Conservation (phyloP, 192 early-diverging fungal species). For the Backusella liffmaniae region DNA sequence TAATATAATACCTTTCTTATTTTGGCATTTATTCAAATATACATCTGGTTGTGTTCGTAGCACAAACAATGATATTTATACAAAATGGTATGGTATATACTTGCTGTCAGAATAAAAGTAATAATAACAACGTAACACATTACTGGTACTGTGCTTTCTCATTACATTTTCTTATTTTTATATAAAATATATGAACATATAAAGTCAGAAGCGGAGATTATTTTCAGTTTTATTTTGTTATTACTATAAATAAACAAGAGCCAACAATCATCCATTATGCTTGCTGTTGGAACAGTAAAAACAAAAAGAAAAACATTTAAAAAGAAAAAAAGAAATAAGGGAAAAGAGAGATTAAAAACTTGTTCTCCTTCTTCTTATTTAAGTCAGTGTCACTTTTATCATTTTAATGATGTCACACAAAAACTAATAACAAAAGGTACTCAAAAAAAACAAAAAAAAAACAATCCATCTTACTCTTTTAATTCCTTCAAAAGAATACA, state of each 20-base stretch:
- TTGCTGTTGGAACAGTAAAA: not conserved
- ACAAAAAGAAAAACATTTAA: not conserved
- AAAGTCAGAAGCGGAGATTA: not conserved
- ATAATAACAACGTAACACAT: not conserved
- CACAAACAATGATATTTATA: not conserved
- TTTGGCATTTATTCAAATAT: not conserved
- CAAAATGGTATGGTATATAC: not conserved
- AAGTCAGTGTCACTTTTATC: not conserved
- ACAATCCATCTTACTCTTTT: not conserved
- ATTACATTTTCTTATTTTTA: not conserved
- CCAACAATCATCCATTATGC: not conserved
- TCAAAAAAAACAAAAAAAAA: not conserved
- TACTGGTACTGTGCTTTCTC: too few relatives aligned
- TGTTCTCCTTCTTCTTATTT: not conserved
- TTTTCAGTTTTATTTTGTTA: not conserved
- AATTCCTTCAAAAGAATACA: not conserved
- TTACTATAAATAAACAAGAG: not conserved
- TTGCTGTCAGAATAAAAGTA: not conserved
- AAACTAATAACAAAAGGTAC: not conserved
- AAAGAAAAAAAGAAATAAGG: not conserved
- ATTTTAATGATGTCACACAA: constrained; percentile 6
- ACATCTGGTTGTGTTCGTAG: not conserved
- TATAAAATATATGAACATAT: not conserved
- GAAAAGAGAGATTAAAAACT: not conserved
- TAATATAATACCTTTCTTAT: not conserved